Base-by-base conservation (phyloP, 108 stramenopile species). In the Licmophora abbreviata region DNA sequence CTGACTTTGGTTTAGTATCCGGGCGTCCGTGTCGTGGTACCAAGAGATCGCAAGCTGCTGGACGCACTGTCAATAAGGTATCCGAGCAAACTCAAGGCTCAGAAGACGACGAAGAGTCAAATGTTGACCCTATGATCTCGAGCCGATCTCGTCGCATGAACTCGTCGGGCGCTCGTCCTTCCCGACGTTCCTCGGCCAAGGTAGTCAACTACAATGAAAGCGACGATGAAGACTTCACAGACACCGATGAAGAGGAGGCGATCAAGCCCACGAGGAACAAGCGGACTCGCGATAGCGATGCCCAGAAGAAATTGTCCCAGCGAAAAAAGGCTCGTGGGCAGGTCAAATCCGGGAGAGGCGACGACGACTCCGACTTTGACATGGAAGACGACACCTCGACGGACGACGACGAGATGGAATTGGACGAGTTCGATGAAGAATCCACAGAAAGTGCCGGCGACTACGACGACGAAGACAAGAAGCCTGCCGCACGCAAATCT, bases 321-420 rank as follows among this genome's bases (percentile, higher is more conserved):
- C 5, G 21, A 46, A 56, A 40, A 18, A 30, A 27, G 37, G 35
- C n/a, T 10, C 20, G 20, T 29, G 40, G 14, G 22, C 14, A 20
- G 40, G 58, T 27, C 37, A 54, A 34, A 37, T 44, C 33, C 44
- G 27, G 33, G 21, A 8, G 33, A 15, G 51, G 44, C 8, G 45
- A 56, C 4, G 62, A 63, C 12, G 48, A 6, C 11, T 48, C 63
- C 1, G 62, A 55, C 2, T 46, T 56, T 18, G 54, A 17, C 10
- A 32, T 15, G 5, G 25, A 15, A 7, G 21, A 48, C 28, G 58
- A 54, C 17, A 45, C 46, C 1, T 27, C 33, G 28, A 43, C 59
- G 17, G 31, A 29, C 2, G 51, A 46, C 0, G 61, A 38, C 14
- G 44, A 25, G 14, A 46, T 46, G 5, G 38, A 37, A 28, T 48